Evolutionary conservation across 495 filamentous ascomycete genomes (phyloP).

Genomic region (Apodospora peruviana): DNA sequence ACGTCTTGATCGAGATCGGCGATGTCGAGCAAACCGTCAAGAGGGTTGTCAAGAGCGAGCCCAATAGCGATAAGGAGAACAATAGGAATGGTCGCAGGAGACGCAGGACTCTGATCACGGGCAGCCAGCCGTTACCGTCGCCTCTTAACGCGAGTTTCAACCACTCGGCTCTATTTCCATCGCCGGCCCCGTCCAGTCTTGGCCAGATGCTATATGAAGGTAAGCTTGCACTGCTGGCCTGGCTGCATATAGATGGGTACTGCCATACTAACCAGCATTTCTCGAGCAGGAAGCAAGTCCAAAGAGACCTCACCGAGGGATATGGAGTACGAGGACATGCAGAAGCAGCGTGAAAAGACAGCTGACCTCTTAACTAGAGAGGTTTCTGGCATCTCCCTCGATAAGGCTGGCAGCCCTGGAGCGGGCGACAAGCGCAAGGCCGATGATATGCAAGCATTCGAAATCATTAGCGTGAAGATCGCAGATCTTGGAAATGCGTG

Average conservation of each 20-base stretch:
- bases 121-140: conserved; percentile 92
- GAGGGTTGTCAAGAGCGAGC: conserved; percentile 85
- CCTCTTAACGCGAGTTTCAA: conserved; percentile 89
- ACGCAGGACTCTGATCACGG: conserved; percentile 90
- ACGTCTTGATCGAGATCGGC: conserved; percentile 97
- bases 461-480: conserved; percentile 97
- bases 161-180: conserved; percentile 62
- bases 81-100: conserved; percentile 90
- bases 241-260: background rate
- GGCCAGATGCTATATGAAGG: conserved; percentile 79
- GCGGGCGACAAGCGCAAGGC: conserved; percentile 46
- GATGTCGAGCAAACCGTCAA: conserved; percentile 96
- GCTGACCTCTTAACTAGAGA: conserved; percentile 88
- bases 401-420: conserved; percentile 55
- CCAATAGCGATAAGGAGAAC: conserved; percentile 75
- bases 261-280: background rate
- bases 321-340: conserved; percentile 59
- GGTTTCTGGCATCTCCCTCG: conserved; percentile 89
- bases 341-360: conserved; percentile 88
- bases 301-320: conserved; percentile 39
- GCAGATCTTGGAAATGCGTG: conserved; percentile 97
- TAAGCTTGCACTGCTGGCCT: conserved; percentile 21
- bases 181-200: conserved; percentile 70
- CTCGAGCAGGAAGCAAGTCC: conserved; percentile 43
- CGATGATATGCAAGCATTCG: conserved; percentile 45